Percentiles rank a stretch among this genome's conserved stretches.
These are phyloP conservation scores for Claviceps paspali DNA, from an alignment of 2,329 filamentous ascomycete species.

Conservation along the genomic window DNA sequence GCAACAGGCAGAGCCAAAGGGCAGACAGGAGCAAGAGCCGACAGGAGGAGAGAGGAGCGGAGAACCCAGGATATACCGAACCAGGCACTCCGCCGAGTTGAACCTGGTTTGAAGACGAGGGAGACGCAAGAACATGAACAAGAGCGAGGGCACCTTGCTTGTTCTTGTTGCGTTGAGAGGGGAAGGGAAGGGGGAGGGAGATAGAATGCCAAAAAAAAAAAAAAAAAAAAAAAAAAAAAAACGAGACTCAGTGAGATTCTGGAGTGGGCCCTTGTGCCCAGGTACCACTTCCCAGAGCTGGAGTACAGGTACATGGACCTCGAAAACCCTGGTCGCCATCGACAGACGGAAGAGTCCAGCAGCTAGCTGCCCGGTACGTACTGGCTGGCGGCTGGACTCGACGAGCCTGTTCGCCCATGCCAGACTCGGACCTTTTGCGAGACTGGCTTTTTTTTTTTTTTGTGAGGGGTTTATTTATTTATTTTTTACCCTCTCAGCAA, in stretches of 20 bases:
- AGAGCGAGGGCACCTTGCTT: not conserved
- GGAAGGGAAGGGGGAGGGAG: no score
- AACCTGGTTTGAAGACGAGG: not conserved
- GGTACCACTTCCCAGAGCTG: not conserved
- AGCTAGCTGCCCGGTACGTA: not conserved
- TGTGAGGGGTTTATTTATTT: no score
- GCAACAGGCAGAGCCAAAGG: not conserved
- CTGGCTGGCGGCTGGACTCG: no score
- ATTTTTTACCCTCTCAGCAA: no score
- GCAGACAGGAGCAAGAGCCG: not conserved
- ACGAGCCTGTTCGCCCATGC: no score
- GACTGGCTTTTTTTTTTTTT: no score
- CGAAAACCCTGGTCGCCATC: not conserved
- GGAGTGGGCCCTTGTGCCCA: not conserved
- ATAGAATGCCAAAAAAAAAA: not conserved
- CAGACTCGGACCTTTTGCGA: no score
- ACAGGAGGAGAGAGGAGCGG: not conserved
- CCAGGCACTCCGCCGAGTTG: not conserved
- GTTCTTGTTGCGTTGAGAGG: not conserved
- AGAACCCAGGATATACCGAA: not conserved
- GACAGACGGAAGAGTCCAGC: no score
- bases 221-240: not conserved
- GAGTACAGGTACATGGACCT: constrained; percentile 4
- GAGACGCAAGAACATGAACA: not conserved
- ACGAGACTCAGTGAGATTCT: not conserved